Base-by-base conservation (phyloP, 257 asterid species). In the Solanum lycopersicoides region DNA sequence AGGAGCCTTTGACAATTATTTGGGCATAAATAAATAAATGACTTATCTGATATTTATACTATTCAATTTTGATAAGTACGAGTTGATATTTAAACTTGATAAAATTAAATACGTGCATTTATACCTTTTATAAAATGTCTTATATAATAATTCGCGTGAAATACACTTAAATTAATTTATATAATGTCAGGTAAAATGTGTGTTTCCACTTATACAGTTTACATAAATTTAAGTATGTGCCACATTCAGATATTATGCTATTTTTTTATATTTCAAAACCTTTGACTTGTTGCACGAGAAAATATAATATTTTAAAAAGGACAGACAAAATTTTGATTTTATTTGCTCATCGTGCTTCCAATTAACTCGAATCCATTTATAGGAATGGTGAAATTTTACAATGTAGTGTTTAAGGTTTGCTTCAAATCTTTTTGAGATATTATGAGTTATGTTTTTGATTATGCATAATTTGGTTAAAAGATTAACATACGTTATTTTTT, bases 111-210 rank as follows among this genome's bases (percentile, higher is more conserved):
- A 21, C 9, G 0, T 59, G 3, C 6, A 59, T 0, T 20, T 21
- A 59, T 12, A 4, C 0, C 21, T 60, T 9, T 21, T 60, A 21
- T 59, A 59, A 20, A 12, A 0, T 21, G 5, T 20, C 3, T 20
- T 59, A 59, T 3, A 0, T 20, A 2, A 1, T 3, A 59, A 60
- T 23, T 60, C 0, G 1, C 0, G 3, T 60, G 5, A 60, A 0
- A 60, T 47, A 13, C 3, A 47, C 7, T 50, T 3, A 3, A 15
- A 50, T 12, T 63, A 0, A 11, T n/a, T 63, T 11, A 7, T 11
- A 5, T 63, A 2, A n/a, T 11, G 7, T 0, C 71, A 63, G 3
- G 28, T 59, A 63, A n/a, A 63, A n/a, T 63, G 0, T 4, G 7
- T 63, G 15, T n/a, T 4, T n/a, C 0, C 3, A 63, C 0, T 10